Conservation (phyloP, 78 protist genomes). For the Dictyostelium firmibasis region DNA sequence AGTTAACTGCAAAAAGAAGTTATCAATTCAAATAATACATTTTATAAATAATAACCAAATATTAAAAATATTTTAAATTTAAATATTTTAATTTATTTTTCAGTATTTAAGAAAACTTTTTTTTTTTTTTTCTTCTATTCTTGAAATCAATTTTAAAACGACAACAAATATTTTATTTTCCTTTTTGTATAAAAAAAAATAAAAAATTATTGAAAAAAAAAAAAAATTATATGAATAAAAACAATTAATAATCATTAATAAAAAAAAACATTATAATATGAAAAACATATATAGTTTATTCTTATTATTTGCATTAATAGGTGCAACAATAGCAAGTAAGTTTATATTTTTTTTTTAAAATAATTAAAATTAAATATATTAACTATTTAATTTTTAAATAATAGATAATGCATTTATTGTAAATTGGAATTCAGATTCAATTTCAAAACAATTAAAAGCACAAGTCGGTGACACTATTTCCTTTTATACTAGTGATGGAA, state of each 20-base stretch:
- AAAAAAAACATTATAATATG: neutral
- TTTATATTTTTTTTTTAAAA: neutral
- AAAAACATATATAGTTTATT: neutral
- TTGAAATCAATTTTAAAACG: too few species aligned
- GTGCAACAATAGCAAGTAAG: neutral
- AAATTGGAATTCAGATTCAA: conserved; percentile 35
- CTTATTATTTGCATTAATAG: neutral
- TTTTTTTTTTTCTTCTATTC: too few species aligned
- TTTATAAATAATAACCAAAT: neutral
- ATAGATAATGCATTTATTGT: conserved; percentile 23
- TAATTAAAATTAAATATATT: neutral
- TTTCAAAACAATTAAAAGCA: neutral
- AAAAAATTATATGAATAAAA: neutral
- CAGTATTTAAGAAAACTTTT: neutral
- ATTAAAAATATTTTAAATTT: too few species aligned
- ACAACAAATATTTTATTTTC: too few species aligned
- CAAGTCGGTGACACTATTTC: conserved; percentile 41
- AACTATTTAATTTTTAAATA: too few species aligned
- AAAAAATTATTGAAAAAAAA: neutral
- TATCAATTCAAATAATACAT: neutral
- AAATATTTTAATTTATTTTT: too few species aligned
- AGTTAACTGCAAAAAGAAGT: neutral
- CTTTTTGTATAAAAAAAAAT: neutral
- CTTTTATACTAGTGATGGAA: conserved; percentile 46
- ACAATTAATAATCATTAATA: neutral